Evolutionary conservation across 148 eudicot genomes (phyloP).

Genomic region (Nepenthes mirabilis): DNA sequence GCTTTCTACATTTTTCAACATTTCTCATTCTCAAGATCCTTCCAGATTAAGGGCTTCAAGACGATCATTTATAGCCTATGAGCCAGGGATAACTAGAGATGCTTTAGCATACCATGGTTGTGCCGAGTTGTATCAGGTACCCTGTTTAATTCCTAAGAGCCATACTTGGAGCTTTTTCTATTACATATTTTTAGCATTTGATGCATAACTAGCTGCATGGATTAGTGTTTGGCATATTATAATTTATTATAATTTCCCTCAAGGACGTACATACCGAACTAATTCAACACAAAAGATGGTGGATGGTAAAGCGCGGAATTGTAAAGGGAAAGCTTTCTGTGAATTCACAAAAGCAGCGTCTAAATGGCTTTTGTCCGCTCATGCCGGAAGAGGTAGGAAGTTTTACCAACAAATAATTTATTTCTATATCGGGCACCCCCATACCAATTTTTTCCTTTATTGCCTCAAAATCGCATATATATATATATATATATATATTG

Average conservation of each 20-base stretch:
- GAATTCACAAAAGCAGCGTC: conserved; percentile 57
- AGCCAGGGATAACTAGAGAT: conserved; percentile 83
- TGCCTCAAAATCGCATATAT: no score
- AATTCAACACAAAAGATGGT: conserved; percentile 75
- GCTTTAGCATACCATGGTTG: conserved; percentile 88
- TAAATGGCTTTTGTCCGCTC: conserved; percentile 74
- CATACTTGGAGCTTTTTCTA: no score
- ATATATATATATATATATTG: no score
- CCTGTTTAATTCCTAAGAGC: background rate
- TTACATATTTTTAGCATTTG: background rate
- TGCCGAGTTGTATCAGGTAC: conserved; percentile 91
- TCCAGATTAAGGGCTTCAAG: conserved; percentile 72
- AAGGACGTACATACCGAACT: conserved; percentile 93
- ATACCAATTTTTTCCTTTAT: no score
- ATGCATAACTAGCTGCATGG: background rate
- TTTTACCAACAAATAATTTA: background rate
- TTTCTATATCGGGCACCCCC: background rate
- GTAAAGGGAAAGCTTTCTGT: conserved; percentile 72
- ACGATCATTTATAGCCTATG: conserved; percentile 76
- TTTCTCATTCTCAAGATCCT: background rate
- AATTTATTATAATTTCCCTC: background rate
- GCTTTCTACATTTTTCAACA: background rate
- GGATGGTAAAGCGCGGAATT: conserved; percentile 88
- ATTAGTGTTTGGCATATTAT: background rate
- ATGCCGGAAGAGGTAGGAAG: conserved; percentile 88